Evolutionary conservation across 2,329 filamentous ascomycete genomes (phyloP).

Genomic region (Fonsecaea erecta): DNA sequence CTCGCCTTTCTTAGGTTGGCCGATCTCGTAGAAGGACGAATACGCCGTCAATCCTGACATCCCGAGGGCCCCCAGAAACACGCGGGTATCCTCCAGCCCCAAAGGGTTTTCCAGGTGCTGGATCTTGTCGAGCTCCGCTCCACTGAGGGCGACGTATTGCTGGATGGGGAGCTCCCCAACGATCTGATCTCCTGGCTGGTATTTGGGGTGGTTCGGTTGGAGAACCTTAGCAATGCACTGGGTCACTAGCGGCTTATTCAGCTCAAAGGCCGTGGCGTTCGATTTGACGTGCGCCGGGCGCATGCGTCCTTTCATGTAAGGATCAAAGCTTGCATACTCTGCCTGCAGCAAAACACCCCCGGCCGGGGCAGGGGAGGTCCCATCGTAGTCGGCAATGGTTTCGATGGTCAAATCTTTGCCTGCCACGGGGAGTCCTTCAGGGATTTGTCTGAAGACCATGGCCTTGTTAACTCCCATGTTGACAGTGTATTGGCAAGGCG

Average conservation of each 20-base stretch:
- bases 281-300: slow-evolving; percentile 64
- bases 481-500: not conserved
- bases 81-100: slow-evolving; percentile 51
- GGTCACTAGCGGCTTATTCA: slow-evolving; percentile 62
- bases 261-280: slow-evolving; percentile 64
- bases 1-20: slow-evolving; percentile 68
- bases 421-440: slow-evolving; percentile 67
- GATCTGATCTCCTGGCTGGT: slow-evolving; percentile 63
- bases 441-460: slow-evolving; percentile 73
- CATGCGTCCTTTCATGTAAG: slow-evolving; percentile 77
- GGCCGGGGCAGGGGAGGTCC: slow-evolving; percentile 55
- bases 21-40: slow-evolving; percentile 69
- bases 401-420: slow-evolving; percentile 74
- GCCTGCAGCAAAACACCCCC: slow-evolving; percentile 70
- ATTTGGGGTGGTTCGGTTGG: slow-evolving; percentile 64
- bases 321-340: slow-evolving; percentile 73
- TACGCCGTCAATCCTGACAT: slow-evolving; percentile 74
- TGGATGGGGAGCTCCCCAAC: slow-evolving; percentile 49
- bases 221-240: slow-evolving; percentile 68
- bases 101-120: slow-evolving; percentile 61
- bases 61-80: slow-evolving; percentile 70
- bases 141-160: slow-evolving; percentile 66
- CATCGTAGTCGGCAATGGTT: slow-evolving; percentile 65
- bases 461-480: slow-evolving; percentile 66
- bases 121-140: slow-evolving; percentile 41